A percentile compares a stretch with the other conserved stretches of the same genome.
phyloP scores from a whole-genome alignment of 331 rosid species.

The Quercus tomentella region DNA sequence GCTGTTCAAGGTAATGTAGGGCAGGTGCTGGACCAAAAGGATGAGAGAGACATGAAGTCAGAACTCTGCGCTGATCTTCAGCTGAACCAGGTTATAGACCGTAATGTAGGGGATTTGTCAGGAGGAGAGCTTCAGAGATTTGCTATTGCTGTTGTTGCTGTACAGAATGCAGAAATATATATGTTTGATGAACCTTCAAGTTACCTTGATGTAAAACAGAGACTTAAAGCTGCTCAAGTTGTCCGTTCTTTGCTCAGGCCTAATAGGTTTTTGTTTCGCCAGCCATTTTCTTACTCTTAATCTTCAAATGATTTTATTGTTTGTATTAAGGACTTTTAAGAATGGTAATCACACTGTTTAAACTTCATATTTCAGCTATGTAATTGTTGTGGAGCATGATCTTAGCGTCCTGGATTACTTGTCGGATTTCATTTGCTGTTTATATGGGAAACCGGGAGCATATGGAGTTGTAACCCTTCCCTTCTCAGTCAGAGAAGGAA shows the following conservation, averaged over 20 bases:
- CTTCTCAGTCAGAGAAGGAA: constrained; percentile 97
- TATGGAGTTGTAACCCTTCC: constrained; percentile 99
- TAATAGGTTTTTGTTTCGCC: constrained; percentile 52
- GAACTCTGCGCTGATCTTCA: constrained; percentile 78
- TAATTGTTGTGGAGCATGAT: constrained; percentile 98
- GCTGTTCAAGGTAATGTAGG: constrained; percentile 99
- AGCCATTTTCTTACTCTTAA: not conserved
- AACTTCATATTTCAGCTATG: constrained; percentile 65
- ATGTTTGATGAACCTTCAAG: constrained; percentile 97
- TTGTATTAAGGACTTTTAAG: not conserved
- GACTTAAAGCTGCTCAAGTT: constrained; percentile 96
- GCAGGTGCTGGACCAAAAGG: constrained; percentile 89
- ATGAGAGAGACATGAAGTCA: constrained; percentile 71
- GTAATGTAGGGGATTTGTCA: constrained; percentile 87
- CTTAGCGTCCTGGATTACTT: constrained; percentile 96
- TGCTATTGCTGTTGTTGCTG: constrained; percentile 93
- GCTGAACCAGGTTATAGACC: constrained; percentile 88
- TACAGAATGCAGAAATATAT: constrained; percentile 88
- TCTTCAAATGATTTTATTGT: not conserved
- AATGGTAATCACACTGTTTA: constrained; percentile 21
- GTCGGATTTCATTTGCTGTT: constrained; percentile 94
- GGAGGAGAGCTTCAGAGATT: constrained; percentile 98
- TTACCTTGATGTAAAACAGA: constrained; percentile 87
- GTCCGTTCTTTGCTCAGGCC: constrained; percentile 85
- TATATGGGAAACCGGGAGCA: constrained; percentile 98